A percentile compares a stretch with the other conserved stretches of the same genome.
Evolutionary conservation across 2,329 filamentous ascomycete genomes (phyloP).

Genomic region (Cyphellophora attinorum): DNA sequence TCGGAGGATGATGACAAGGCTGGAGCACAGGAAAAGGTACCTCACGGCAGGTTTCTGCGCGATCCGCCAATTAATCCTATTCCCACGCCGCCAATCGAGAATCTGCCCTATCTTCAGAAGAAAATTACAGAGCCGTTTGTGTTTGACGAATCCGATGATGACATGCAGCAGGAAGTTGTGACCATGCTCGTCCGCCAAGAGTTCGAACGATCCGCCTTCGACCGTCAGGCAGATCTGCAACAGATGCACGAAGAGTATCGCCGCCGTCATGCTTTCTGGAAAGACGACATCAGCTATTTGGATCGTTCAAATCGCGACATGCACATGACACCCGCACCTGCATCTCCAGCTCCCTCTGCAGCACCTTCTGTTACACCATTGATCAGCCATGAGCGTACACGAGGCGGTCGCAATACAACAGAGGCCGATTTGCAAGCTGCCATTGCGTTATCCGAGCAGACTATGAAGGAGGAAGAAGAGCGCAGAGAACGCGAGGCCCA

Average conservation of each 20-base stretch:
- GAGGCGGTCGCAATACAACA: constrained; percentile 38
- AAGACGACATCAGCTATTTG: constrained; percentile 30
- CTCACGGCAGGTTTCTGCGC: constrained; percentile 15
- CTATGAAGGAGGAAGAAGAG: constrained; percentile 37
- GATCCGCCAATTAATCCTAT: constrained; percentile 17
- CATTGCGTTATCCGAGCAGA: constrained; percentile 37
- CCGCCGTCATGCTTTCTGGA: constrained; percentile 34
- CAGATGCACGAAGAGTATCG: constrained; percentile 30
- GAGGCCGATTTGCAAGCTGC: constrained; percentile 41
- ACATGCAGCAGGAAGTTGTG: constrained; percentile 28
- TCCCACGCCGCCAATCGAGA: constrained; percentile 29
- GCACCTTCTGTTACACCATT: constrained; percentile 21
- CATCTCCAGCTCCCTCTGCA: constrained; percentile 22
- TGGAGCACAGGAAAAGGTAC: constrained; percentile 9
- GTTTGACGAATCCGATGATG: constrained; percentile 34
- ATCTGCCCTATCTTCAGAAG: constrained; percentile 34
- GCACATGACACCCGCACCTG: constrained; percentile 26
- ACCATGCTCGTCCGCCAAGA: constrained; percentile 28
- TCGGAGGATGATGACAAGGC: constrained; percentile 19
- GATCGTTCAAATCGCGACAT: constrained; percentile 30
- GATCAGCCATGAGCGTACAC: constrained; percentile 27
- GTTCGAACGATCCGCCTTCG: constrained; percentile 29
- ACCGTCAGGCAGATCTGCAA: constrained; percentile 29
- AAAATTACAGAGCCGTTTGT: constrained; percentile 35
- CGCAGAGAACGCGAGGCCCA: constrained; percentile 31